Percentiles rank a stretch among this genome's conserved stretches.
Conservation (phyloP, 331 rosid species). For the Telfairia occidentalis region DNA sequence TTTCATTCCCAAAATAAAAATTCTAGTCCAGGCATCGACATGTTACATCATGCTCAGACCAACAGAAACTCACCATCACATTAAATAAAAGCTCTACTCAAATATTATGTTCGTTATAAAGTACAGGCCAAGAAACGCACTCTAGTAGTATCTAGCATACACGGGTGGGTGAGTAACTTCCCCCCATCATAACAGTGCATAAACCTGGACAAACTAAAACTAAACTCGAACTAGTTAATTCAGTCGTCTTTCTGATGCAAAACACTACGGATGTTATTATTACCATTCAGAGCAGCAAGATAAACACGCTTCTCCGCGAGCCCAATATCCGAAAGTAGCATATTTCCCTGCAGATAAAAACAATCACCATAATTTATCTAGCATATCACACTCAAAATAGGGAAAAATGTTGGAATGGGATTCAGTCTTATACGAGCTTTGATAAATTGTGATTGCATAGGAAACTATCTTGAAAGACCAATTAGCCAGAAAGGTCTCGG, state of each 20-base stretch:
- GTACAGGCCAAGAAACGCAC: constrained; percentile 15
- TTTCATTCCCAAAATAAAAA: constrained; percentile 17
- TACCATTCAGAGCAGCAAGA: constrained; percentile 97
- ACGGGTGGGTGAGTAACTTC: neutral
- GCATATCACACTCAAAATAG: neutral
- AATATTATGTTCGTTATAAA: neutral
- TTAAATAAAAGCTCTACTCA: neutral
- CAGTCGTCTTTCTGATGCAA: constrained; percentile 98
- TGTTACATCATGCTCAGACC: neutral
- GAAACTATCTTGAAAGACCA: neutral
- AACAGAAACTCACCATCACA: neutral
- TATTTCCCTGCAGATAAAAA: constrained; percentile 55
- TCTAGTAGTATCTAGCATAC: neutral
- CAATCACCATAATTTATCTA: neutral
- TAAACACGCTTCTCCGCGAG: constrained; percentile 86
- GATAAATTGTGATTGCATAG: neutral
- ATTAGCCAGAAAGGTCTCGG: neutral
- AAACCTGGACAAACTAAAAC: constrained; percentile 31
- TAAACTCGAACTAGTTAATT: constrained; percentile 45
- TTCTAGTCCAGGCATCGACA: neutral
- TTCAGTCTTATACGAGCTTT: neutral
- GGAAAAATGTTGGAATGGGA: neutral
- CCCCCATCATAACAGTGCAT: constrained; percentile 4
- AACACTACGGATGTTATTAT: constrained; percentile 89
- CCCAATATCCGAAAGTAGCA: constrained; percentile 71